Evolutionary conservation across 2,329 filamentous ascomycete genomes (phyloP), one percentile per base, ranked within the genome.

Genomic region (Cylindrodendrum hubeiense): DNA sequence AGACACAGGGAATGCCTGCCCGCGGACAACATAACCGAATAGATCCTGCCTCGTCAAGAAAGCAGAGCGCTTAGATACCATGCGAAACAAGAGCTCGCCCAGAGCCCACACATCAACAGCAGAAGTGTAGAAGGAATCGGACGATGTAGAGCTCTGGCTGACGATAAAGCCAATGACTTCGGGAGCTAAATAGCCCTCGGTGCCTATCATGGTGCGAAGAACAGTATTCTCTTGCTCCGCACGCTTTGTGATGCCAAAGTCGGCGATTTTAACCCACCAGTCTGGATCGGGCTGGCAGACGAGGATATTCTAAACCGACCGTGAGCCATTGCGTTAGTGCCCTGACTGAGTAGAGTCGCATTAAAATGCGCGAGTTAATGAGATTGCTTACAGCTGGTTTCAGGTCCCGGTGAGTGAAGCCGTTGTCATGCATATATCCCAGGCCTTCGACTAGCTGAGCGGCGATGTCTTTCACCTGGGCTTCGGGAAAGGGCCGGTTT

Each of bases 191-290:
- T 33, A 56, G 17, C 39, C 53, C 13, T 33, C 10, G 4, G 53
- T 56, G 9, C 53, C 53, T 17, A 56, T 46, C 3, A 46, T 13
- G 15, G 41, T 56, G 17, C 39, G 41, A 30, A 56, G 26, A 7
- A 33, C 28, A 13, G 53, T 56, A 9, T 22, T 15, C 8, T 19
- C 24, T 13, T n/a, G 19, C 17, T 46, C 21, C 17, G 53, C 53
- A 17, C 54, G 54, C 54, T 58, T 58, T 43, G 41, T 49, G 21
- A 58, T 58, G n/a, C 54, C 54, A 39, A 58, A 58, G 19, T 58
- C 54, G n/a, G 24, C 37, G 44, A 58, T 37, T 28, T 58, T 58
- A 4, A 58, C 43, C 37, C 30, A 49, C 54, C 43, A 58, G 28
- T 49, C 30, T 12, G 43, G 54, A 3, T 26, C 54, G 8, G 6